Percentiles rank a stretch among this genome's conserved stretches.
phyloP scores from a whole-genome alignment of 2,329 filamentous ascomycete species.

The Venturiaceae sp. region DNA sequence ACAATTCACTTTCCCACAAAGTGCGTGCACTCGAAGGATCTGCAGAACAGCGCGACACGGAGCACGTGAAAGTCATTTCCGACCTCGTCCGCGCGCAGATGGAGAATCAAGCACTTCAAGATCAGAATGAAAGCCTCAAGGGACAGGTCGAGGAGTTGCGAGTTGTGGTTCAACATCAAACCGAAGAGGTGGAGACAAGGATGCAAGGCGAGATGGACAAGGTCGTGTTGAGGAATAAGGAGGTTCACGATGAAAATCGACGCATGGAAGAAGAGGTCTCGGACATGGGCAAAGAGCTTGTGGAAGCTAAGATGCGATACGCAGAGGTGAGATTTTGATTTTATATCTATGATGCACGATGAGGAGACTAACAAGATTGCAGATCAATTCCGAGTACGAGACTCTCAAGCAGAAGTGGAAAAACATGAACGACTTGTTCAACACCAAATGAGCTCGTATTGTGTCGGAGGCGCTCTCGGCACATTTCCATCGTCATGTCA shows the following conservation, averaged over 20 bases:
- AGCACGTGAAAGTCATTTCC: constrained; percentile 84
- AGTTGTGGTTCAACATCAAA: constrained; percentile 80
- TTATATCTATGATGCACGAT: not conserved
- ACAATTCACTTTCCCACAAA: constrained; percentile 58
- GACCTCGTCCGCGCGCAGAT: constrained; percentile 89
- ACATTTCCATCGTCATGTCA: too few species aligned
- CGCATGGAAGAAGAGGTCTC: constrained; percentile 79
- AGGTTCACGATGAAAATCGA: constrained; percentile 89
- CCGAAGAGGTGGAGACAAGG: constrained; percentile 72
- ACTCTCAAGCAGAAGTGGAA: constrained; percentile 38
- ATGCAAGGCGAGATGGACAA: constrained; percentile 81
- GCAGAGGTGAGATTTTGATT: constrained; percentile 63
- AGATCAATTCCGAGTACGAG: constrained; percentile 40
- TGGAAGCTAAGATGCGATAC: constrained; percentile 88
- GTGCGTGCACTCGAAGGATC: constrained; percentile 83
- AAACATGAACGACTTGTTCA: constrained; percentile 36
- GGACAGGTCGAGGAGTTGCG: constrained; percentile 79
- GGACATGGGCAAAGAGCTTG: constrained; percentile 86
- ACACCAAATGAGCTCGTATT: too few species aligned
- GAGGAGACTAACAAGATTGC: constrained; percentile 13
- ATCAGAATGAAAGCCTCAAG: constrained; percentile 81
- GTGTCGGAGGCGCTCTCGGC: too few species aligned
- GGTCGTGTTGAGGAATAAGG: constrained; percentile 83
- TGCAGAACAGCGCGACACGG: constrained; percentile 76
- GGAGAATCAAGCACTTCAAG: constrained; percentile 79